Evolutionary conservation across 2,329 filamentous ascomycete genomes (phyloP).

Genomic region (Aspergillus viridinutans): DNA sequence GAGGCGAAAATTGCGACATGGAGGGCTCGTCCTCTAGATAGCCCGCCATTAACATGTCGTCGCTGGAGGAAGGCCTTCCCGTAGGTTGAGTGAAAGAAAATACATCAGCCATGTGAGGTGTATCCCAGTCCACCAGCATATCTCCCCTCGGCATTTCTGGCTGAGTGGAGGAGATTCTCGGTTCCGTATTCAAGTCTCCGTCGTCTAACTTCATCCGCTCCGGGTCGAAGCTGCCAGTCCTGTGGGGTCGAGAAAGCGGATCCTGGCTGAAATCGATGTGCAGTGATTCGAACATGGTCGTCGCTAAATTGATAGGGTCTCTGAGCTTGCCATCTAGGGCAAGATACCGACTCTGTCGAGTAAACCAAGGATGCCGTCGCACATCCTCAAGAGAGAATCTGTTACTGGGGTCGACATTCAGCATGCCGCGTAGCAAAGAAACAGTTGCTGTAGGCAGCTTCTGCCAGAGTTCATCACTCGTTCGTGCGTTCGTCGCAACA

Average conservation of each 20-base stretch:
- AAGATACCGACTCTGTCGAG: conserved; percentile 72
- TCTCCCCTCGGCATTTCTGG: conserved; percentile 74
- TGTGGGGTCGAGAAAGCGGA: conserved; percentile 49
- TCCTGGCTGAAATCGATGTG: conserved; percentile 79
- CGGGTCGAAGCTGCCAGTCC: conserved; percentile 32
- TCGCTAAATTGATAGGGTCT: conserved; percentile 82
- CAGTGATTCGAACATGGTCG: conserved; percentile 87
- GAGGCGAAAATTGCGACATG: conserved; percentile 75
- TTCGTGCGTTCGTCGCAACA: conserved; percentile 70
- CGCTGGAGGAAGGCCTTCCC: conserved; percentile 29
- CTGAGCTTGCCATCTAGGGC: conserved; percentile 67
- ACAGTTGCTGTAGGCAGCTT: conserved; percentile 68
- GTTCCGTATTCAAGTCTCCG: conserved; percentile 36
- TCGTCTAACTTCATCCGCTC: conserved; percentile 69
- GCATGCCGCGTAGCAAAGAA: conserved; percentile 87
- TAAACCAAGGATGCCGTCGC: conserved; percentile 92
- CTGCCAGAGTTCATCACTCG: conserved; percentile 79
- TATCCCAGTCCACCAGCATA: conserved; percentile 82
- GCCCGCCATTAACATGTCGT: conserved; percentile 49
- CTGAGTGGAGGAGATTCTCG: conserved; percentile 72
- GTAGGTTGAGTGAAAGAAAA: conserved; percentile 47
- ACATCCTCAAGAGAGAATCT: conserved; percentile 86
- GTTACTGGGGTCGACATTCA: conserved; percentile 69
- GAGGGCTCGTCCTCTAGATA: conserved; percentile 80
- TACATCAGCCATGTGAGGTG: conserved; percentile 54